Conservation (phyloP, 2,329 filamentous ascomycete species). For the Dactylonectria macrodidyma region DNA sequence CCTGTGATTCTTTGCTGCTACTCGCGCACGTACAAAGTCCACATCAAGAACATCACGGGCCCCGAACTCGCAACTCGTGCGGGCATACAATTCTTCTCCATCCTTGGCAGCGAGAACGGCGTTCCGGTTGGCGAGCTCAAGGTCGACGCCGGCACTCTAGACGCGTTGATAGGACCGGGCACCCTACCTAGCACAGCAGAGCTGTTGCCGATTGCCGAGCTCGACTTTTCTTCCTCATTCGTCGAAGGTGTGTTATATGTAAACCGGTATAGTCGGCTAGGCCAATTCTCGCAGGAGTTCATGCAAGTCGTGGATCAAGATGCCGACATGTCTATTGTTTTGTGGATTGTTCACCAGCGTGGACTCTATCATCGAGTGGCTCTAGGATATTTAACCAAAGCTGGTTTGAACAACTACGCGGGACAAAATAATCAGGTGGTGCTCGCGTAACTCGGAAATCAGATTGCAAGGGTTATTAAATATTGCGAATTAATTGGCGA, state of each 20-base stretch:
- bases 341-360: background rate
- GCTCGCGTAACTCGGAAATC: background rate
- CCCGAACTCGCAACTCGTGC: background rate
- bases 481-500: too few relatives aligned
- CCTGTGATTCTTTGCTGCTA: background rate
- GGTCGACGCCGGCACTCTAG: background rate
- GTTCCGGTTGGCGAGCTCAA: background rate
- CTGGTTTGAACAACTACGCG: background rate
- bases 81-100: background rate
- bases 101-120: background rate
- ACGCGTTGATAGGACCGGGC: background rate
- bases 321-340: background rate
- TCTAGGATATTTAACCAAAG: background rate
- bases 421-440: background rate
- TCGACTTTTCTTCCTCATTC: background rate
- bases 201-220: background rate
- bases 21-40: background rate
- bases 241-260: background rate
- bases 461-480: too few relatives aligned
- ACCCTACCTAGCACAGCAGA: background rate
- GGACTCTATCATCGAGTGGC: background rate
- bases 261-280: background rate
- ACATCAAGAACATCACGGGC: background rate
- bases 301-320: background rate
- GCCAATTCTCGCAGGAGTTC: background rate